Base-by-base conservation (phyloP, 2,329 filamentous ascomycete genomes). In the Venturiaceae sp. region DNA sequence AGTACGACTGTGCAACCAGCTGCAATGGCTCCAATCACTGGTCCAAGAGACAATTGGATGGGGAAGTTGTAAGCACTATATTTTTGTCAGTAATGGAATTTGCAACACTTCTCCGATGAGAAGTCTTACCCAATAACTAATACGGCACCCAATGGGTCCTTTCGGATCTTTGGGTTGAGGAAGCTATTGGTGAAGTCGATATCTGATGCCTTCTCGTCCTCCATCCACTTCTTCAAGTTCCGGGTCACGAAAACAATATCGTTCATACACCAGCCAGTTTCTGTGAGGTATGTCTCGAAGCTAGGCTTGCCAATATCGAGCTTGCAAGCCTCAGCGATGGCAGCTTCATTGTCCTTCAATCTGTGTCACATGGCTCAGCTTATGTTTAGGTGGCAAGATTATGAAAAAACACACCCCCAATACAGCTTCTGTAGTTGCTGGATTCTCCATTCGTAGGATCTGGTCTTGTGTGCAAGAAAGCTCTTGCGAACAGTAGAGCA, bases 341-440 rank as follows among this genome's bases (percentile, higher is more conserved):
- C 81, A 50, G 83, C 77, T 59, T 85, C 80, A 70, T 89, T 86
- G 77, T 97, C 92, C 63, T 84, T 84, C 64, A 96, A 72, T 7
- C 77, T 80, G 58, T 58, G 21, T 59, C 41, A 52, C 21, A 65
- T 60, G 52, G n/a, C 53, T 56, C 23, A 53, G 39, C 14, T 21
- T 28, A 37, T 21, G 6, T 26, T 2, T 19, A 41, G 9, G 9
- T 21, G 32, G 46, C 32, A 13, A 56, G 3, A 28, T 30, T 9
- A 23, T n/a, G 34, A 46, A 68, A 33, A 16, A 23, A 50, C 72
- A 72, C 64, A 80, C 77, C 83, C 91, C 94, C 94, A 97, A 78
- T 96, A 97, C 59, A 97, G 85, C 80, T 91, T 92, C 66, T 92
- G 87, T 61, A 99, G 83, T 79, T 97, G 94, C 58, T 83, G 80